Evolutionary conservation across 2,329 filamentous ascomycete species (phyloP), one percentile per base, ranked within the genome.

Genomic region (Chaetomium globosum): DNA sequence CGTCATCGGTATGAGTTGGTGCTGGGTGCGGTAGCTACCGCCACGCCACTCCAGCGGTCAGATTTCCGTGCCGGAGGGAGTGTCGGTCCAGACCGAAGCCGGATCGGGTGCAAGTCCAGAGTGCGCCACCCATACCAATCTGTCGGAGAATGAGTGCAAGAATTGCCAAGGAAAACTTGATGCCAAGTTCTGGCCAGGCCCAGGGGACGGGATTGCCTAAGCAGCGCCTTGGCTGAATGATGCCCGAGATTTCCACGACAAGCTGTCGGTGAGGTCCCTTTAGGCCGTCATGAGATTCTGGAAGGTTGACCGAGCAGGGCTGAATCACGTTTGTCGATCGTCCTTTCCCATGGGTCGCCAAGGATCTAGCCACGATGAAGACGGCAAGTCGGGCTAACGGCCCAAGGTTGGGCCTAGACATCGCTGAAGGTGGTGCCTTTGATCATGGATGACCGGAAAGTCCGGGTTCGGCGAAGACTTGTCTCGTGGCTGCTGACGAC

Each of bases 111-210:
- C 7, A 36, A 16, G 59, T 39, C 26, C 4, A 10, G 23, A 31
- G 59, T 62, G 59, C 59, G 36, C 59, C 39, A 61, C 59, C 48
- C 19, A 28, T 43, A 33, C 56, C 56, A 23, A 23, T 12, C 12
- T 28, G 26, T 9, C 28, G 52, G 52, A 21, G 19, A 21, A 48
- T 23, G 46, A 12, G 46, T 12, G 39, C 8, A 48, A 21, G 46
- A 23, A 48, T n/a, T 54, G 7, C 52, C 28, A 31, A 19, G 33
- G 12, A 36, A 46, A 23, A 23, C 5, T n/a, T 12, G 8, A 57
- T 43, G 36, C 30, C 30, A 54, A 26, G 19, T 8, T 33, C 28
- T 54, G 52, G 28, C 19, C 16, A n/a, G 28, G 46, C 7, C 7
- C 23, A 3, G 39, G n/a, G 39, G 5, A n/a, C 16, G 39, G 39